Conservation (phyloP, 2,329 filamentous ascomycete genomes). For the Venturia carpophila region DNA sequence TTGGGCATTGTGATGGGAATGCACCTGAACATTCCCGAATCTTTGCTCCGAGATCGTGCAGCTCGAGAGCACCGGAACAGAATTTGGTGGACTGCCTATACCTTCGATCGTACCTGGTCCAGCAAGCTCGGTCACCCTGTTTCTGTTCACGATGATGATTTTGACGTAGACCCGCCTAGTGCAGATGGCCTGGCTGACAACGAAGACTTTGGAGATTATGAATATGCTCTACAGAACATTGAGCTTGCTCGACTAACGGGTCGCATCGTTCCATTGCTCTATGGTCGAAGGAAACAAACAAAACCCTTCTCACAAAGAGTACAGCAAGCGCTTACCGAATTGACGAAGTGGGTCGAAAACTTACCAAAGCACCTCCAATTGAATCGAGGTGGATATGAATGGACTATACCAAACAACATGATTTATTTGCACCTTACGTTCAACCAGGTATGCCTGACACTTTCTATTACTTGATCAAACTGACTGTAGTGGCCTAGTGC, state of each 20-base stretch:
- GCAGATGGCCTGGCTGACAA: conserved; percentile 26
- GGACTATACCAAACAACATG: conserved; percentile 23
- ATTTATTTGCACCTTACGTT: conserved; percentile 32
- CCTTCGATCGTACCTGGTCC: conserved; percentile 30
- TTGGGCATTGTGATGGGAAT: conserved; percentile 39
- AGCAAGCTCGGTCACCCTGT: conserved; percentile 30
- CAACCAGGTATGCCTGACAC: conserved; percentile 25
- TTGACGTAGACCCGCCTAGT: conserved; percentile 38
- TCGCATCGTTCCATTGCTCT: conserved; percentile 26
- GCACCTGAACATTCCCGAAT: conserved; percentile 34
- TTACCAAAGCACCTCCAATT: conserved; percentile 30
- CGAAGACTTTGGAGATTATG: conserved; percentile 31
- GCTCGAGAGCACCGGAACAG: conserved; percentile 29
- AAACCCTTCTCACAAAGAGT: conserved; percentile 31
- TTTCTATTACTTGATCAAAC: not conserved
- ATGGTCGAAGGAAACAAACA: conserved; percentile 26
- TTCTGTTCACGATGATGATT: conserved; percentile 28
- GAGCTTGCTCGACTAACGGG: conserved; percentile 32
- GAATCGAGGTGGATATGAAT: conserved; percentile 24
- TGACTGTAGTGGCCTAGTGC: conserved; percentile 20
- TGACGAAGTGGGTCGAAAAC: conserved; percentile 33
- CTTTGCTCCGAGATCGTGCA: conserved; percentile 33
- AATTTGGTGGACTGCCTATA: conserved; percentile 32
- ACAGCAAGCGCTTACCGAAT: conserved; percentile 29
- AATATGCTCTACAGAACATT: conserved; percentile 34